phyloP scores from a whole-genome alignment of 345 rosid species.

The Geranium brycei region DNA sequence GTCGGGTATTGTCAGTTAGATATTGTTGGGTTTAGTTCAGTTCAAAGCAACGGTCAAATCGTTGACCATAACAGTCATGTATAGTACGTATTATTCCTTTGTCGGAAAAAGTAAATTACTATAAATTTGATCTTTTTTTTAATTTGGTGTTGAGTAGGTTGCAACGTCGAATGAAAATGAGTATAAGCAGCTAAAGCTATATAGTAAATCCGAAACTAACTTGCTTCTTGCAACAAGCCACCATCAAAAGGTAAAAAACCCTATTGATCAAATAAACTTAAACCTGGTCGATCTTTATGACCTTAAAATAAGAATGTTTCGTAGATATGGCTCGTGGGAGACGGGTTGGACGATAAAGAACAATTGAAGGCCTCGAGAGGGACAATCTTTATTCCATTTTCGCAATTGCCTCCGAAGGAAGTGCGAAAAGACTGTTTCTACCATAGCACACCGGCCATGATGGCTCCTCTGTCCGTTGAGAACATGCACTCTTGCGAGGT shows the following conservation, averaged over 20 bases:
- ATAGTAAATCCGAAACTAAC: not conserved
- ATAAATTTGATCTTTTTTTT: too few species aligned
- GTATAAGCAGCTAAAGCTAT: not conserved
- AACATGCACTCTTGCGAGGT: slow-evolving; percentile 79
- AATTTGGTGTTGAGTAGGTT: not conserved
- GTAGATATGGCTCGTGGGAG: slow-evolving; percentile 60
- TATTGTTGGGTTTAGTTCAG: too few species aligned
- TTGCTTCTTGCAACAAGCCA: not conserved
- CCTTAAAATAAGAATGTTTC: not conserved
- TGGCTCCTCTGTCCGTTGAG: slow-evolving; percentile 34
- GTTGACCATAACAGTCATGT: too few species aligned
- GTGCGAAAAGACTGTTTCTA: slow-evolving; percentile 39
- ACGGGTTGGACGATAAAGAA: slow-evolving; percentile 32
- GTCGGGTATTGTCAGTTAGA: too few species aligned
- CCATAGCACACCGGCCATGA: slow-evolving; percentile 52
- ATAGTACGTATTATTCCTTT: too few species aligned
- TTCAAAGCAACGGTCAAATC: too few species aligned
- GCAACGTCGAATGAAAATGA: not conserved
- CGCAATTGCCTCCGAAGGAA: slow-evolving; percentile 44
- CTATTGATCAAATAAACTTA: not conserved
- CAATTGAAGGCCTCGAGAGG: slow-evolving; percentile 42
- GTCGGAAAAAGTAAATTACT: too few species aligned
- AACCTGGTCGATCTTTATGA: not conserved
- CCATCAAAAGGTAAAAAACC: not conserved
- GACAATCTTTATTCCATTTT: slow-evolving; percentile 50